These are phyloP conservation scores for Shiraia bambusicola DNA, from an alignment of 2,329 filamentous ascomycete genomes.

Conservation along the genomic window DNA sequence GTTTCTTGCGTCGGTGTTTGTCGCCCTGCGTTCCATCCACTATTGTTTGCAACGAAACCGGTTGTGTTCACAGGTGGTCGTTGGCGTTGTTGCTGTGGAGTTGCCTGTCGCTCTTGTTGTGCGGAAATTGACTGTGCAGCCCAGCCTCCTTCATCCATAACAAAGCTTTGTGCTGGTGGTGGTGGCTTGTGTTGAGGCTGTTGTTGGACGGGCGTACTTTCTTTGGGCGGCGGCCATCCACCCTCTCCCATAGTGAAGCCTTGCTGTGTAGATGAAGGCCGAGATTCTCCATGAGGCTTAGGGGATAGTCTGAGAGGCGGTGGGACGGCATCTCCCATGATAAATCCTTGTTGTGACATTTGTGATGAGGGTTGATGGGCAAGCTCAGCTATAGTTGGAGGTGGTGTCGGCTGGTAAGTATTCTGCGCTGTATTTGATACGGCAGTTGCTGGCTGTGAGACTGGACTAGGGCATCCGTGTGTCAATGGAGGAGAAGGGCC, in stretches of 20 bases:
- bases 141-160: constrained; percentile 20
- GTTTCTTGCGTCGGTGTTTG: constrained; percentile 16
- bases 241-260: constrained; percentile 28
- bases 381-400: constrained; percentile 21
- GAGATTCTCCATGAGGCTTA: constrained; percentile 15
- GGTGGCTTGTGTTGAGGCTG: constrained; percentile 20
- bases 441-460: constrained; percentile 19
- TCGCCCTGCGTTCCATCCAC: constrained; percentile 10
- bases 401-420: constrained; percentile 37
- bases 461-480: constrained; percentile 37
- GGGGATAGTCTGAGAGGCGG: constrained; percentile 21
- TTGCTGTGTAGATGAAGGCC: constrained; percentile 17
- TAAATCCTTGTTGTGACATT: constrained; percentile 20
- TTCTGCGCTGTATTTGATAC: constrained; percentile 17
- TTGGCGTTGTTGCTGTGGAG: constrained; percentile 13
- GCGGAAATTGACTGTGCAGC: constrained; percentile 4
- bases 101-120: constrained; percentile 13
- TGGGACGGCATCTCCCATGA: constrained; percentile 23
- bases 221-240: constrained; percentile 18
- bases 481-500: constrained; percentile 28
- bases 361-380: constrained; percentile 16
- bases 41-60: constrained; percentile 14
- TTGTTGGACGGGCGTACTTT: constrained; percentile 17
- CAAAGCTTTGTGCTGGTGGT: constrained; percentile 14
- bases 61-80: constrained; percentile 12